Evolutionary conservation across 306 rosid genomes (phyloP).

Genomic region (Rosa chinensis): DNA sequence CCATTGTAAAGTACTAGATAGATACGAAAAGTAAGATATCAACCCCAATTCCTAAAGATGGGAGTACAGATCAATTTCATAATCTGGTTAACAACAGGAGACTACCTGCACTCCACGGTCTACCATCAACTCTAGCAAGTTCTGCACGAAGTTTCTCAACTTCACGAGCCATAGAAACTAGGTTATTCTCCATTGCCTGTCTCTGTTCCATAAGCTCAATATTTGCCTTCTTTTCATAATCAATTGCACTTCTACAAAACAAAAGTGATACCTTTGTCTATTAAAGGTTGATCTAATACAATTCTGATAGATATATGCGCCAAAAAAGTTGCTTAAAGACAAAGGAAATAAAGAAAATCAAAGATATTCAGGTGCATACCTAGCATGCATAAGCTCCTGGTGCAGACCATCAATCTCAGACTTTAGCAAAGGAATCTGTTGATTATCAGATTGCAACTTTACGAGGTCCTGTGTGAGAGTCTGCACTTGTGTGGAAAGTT

Average conservation of each 20-base stretch:
- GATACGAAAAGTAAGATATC: not conserved
- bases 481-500: conserved; percentile 63
- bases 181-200: conserved; percentile 81
- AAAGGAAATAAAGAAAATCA: conserved; percentile 18
- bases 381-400: conserved; percentile 78
- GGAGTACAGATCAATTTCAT: not conserved
- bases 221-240: conserved; percentile 83
- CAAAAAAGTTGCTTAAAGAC: conserved; percentile 9
- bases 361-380: conserved; percentile 44
- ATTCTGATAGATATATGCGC: not conserved
- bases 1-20: not conserved
- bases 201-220: conserved; percentile 84
- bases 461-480: conserved; percentile 58
- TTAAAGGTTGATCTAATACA: not conserved
- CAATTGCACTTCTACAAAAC: conserved; percentile 53
- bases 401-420: conserved; percentile 70
- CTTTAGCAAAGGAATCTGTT: conserved; percentile 63
- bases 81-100: not conserved
- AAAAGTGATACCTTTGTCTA: conserved; percentile 16
- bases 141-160: conserved; percentile 89
- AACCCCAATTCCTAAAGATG: not conserved
- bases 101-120: conserved; percentile 82
- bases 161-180: conserved; percentile 91
- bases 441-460: conserved; percentile 67
- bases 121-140: conserved; percentile 58